These are phyloP conservation scores for Mortierella sp. DNA, from an alignment of 371 early-diverging fungal genomes.

Conservation along the genomic window DNA sequence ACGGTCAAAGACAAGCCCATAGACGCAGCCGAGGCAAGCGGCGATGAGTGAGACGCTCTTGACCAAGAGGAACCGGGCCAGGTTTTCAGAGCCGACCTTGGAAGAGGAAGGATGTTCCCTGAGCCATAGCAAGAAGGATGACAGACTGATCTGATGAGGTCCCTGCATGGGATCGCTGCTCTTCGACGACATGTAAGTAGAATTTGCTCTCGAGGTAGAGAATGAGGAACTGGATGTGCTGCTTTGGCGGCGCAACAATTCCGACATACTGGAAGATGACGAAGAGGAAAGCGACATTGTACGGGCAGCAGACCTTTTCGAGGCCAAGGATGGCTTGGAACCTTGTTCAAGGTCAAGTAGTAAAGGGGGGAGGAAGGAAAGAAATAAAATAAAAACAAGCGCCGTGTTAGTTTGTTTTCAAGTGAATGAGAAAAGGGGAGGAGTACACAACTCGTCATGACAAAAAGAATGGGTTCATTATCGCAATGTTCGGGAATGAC, in stretches of 20 bases:
- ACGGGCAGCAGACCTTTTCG: conserved; percentile 17
- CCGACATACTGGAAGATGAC: conserved; percentile 15
- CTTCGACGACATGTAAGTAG: conserved; percentile 2
- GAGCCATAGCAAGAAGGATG: conserved; percentile 48
- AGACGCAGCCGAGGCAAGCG: conserved; percentile 45
- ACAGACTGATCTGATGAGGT: conserved; percentile 28
- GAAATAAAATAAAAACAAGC: neutral
- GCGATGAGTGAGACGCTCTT: conserved; percentile 52
- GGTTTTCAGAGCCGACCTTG: conserved; percentile 49
- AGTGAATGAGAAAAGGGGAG: neutral
- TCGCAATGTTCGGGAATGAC: neutral
- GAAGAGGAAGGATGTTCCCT: conserved; percentile 49
- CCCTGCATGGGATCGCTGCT: conserved; percentile 19
- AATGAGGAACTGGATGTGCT: conserved; percentile 18
- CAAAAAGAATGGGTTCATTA: neutral
- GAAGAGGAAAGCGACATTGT: conserved; percentile 33
- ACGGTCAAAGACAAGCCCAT: conserved; percentile 48
- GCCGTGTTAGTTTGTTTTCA: neutral
- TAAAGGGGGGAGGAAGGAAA: neutral
- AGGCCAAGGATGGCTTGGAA: conserved; percentile 19
- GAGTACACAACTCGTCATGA: neutral
- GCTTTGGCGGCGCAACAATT: conserved; percentile 32
- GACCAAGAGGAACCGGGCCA: conserved; percentile 47
- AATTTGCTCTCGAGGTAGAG: neutral
- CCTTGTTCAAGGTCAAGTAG: conserved; percentile 6